Conservation (phyloP, 2,329 filamentous ascomycete genomes). For the Sporothrix globosa region DNA sequence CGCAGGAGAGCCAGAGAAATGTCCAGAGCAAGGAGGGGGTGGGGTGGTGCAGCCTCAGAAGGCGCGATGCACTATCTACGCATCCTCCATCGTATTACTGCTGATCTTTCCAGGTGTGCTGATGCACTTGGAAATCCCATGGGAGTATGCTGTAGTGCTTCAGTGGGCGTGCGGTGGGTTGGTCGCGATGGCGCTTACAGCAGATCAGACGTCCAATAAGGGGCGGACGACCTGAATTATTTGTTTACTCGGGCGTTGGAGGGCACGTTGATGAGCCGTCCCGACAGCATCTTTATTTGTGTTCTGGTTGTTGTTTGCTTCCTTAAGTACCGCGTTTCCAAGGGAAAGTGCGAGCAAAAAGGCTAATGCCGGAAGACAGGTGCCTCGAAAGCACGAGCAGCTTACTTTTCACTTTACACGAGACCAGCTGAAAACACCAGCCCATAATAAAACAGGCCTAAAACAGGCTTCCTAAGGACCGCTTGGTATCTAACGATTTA, state of each 20-base stretch:
- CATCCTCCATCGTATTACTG: conserved; percentile 25
- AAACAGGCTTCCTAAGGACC: conserved; percentile 8
- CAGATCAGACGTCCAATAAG: conserved; percentile 31
- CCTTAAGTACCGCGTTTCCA: conserved; percentile 12
- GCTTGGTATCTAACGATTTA: conserved; percentile 18
- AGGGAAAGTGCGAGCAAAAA: background rate
- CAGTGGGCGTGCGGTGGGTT: conserved; percentile 9
- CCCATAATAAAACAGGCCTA: conserved; percentile 9
- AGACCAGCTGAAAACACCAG: conserved; percentile 18
- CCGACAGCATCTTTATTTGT: background rate
- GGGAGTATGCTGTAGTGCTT: conserved; percentile 12
- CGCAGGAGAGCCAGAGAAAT: conserved; percentile 5
- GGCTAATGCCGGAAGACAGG: background rate
- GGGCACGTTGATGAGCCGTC: background rate
- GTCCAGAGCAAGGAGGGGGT: background rate
- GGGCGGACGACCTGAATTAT: background rate
- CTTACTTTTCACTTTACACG: background rate
- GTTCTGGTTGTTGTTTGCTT: conserved; percentile 14
- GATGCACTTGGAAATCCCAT: background rate
- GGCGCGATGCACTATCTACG: conserved; percentile 18
- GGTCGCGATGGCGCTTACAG: conserved; percentile 29
- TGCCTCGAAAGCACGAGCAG: background rate
- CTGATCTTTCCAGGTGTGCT: conserved; percentile 6
- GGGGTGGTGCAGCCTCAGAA: conserved; percentile 21
- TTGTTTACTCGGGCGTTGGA: conserved; percentile 1